Evolutionary conservation across 306 rosid species (phyloP), one percentile per base, ranked within the genome.

Genomic region (Luffa aegyptiaca): DNA sequence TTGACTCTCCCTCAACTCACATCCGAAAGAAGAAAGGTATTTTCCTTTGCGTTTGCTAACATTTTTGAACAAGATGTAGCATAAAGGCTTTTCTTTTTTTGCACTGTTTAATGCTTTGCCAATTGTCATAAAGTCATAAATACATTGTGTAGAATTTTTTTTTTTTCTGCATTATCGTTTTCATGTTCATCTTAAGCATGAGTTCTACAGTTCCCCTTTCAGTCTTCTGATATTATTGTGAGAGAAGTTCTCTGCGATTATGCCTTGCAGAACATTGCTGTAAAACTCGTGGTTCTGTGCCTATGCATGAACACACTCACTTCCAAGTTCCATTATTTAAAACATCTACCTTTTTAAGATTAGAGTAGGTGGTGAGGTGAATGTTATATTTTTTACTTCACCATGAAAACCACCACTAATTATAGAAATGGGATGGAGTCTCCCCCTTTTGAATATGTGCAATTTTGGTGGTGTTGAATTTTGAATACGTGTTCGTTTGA

Each of bases 11-110:
- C 99, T 75, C 97, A 88, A 65, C 89, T 93, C 84, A 93, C 99
- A 59, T 83, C 94, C 66, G 99, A 96, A 8, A 91, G 99, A 82
- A 90, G 96, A 82, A 96, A 96, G 99, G 99, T 96, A 82, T 53
- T 83, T 82, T 78, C 59, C 57, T 74, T 59, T 5, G 55, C n/a
- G 36, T 65, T 53, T 49, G 21, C 55, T 16, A 37, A 37, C 7
- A 68, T 18, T n/a, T 31, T 45, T 75, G 59, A 16, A 39, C 36
- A 55, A 41, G n/a, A 57, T 70, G 64, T 44, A 35, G 46, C 58
- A 33, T 10, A 21, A 45, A 48, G 5, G 21, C 13, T 56, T 26
- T 44, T 44, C 57, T 20, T 44, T 80, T 13, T 56, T 45, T 35
- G 7, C 26, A 5, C 31, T 72, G 21, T 72, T 46, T 14, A 46